Evolutionary conservation across 495 filamentous ascomycete species (phyloP).

Genomic region (Xylaria nigripes): DNA sequence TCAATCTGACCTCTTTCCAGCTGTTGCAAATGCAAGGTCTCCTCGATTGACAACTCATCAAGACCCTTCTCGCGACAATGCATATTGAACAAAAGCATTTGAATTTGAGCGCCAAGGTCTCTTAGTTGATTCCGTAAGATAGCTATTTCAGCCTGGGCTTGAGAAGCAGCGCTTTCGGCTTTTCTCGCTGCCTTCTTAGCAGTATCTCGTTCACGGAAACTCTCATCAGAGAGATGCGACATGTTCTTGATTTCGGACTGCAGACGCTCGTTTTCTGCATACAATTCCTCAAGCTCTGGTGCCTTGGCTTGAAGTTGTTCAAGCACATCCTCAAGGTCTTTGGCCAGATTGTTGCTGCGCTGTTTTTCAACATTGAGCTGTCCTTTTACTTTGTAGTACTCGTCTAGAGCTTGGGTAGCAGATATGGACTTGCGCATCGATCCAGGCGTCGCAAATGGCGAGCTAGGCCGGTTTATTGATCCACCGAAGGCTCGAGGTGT

Average conservation of each 20-base stretch:
- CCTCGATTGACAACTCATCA: slow-evolving; percentile 57
- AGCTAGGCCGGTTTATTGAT: slow-evolving; percentile 34
- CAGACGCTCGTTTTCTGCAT: slow-evolving; percentile 60
- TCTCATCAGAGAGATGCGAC: slow-evolving; percentile 57
- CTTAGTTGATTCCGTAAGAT: slow-evolving; percentile 82
- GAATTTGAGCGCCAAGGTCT: slow-evolving; percentile 82
- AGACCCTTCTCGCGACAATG: slow-evolving; percentile 71
- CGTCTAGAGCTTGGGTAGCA: slow-evolving; percentile 44
- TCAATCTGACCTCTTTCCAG: slow-evolving; percentile 57
- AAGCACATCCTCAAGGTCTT: slow-evolving; percentile 73
- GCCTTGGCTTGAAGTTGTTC: slow-evolving; percentile 59
- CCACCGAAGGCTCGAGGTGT: slow-evolving; percentile 53
- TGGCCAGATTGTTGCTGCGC: slow-evolving; percentile 58
- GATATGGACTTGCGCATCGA: slow-evolving; percentile 43
- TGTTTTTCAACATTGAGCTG: slow-evolving; percentile 56
- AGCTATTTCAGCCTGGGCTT: slow-evolving; percentile 61
- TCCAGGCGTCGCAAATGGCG: slow-evolving; percentile 46
- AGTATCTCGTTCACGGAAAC: slow-evolving; percentile 50
- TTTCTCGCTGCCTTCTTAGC: slow-evolving; percentile 58
- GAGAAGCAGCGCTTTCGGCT: slow-evolving; percentile 62
- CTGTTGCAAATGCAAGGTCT: slow-evolving; percentile 58
- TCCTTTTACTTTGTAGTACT: slow-evolving; percentile 46
- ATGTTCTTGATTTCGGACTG: slow-evolving; percentile 68
- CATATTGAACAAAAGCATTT: slow-evolving; percentile 76
- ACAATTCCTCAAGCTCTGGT: slow-evolving; percentile 58